phyloP scores from a whole-genome alignment of 352 stramenopile species.

The Bremia lactucae region DNA sequence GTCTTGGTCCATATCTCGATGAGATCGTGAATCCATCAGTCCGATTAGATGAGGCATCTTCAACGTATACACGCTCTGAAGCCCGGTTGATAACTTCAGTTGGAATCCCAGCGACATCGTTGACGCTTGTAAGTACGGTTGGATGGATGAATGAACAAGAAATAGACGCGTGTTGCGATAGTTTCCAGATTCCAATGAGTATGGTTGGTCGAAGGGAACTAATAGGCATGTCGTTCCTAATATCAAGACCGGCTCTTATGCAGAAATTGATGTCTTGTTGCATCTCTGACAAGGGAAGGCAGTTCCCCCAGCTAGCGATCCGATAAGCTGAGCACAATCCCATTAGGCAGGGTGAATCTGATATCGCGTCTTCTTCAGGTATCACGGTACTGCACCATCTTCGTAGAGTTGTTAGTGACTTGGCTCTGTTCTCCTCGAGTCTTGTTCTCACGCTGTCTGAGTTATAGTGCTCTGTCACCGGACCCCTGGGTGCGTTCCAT shows the following conservation, averaged over 20 bases:
- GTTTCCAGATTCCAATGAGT: neutral
- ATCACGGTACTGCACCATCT: neutral
- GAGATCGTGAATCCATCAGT: too few relatives aligned
- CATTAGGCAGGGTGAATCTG: neutral
- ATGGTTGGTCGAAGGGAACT: neutral
- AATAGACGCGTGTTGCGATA: neutral
- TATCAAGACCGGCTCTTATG: neutral
- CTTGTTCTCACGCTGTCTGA: neutral
- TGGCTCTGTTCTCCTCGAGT: neutral
- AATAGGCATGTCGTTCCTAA: neutral
- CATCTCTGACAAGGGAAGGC: neutral
- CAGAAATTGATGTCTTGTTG: neutral
- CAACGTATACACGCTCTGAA: too few relatives aligned
- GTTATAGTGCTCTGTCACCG: neutral
- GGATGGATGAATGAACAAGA: neutral
- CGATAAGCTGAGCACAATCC: neutral
- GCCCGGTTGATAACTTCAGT: neutral
- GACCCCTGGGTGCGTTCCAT: neutral
- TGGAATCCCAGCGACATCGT: neutral
- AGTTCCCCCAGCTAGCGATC: neutral
- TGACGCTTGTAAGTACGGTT: neutral
- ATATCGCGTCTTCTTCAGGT: neutral
- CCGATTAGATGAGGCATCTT: too few relatives aligned
- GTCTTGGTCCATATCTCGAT: too few relatives aligned
- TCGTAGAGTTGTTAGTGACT: neutral